phyloP scores from a whole-genome alignment of 164 flowering plant genomes.

The Hamamelis virginiana region DNA sequence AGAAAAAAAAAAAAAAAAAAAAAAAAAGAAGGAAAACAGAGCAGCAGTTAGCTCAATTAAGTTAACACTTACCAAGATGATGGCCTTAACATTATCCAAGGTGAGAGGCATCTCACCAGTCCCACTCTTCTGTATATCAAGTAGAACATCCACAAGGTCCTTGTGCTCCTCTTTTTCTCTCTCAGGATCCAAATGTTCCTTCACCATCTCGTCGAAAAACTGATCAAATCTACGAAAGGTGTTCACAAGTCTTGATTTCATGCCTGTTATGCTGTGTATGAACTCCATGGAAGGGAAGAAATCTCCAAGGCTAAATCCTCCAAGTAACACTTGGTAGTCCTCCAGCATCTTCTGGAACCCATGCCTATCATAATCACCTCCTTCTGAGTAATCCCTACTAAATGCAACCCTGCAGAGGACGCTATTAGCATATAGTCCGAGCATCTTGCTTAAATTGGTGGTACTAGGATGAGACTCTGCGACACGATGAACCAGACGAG shows the following conservation, averaged over 20 bases:
- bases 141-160: conserved; percentile 59
- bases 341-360: conserved; percentile 54
- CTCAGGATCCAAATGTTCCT: conserved; percentile 35
- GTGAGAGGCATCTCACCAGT: no score
- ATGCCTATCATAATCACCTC: conserved; percentile 44
- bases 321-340: conserved; percentile 51
- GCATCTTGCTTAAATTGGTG: conserved; percentile 2
- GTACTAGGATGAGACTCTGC: conserved; percentile 5
- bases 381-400: conserved; percentile 27
- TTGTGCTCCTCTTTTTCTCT: conserved; percentile 23
- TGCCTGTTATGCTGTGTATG: no score
- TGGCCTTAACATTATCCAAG: no score
- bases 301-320: conserved; percentile 55
- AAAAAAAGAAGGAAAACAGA: no score
- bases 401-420: conserved; percentile 7
- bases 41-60: no score
- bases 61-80: no score
- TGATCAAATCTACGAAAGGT: conserved; percentile 35
- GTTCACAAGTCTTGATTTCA: conserved; percentile 28
- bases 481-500: neutral
- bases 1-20: no score
- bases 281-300: conserved; percentile 41
- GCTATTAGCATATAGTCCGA: neutral
- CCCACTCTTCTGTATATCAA: conserved; percentile 31
- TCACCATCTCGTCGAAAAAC: conserved; percentile 40